Evolutionary conservation across 345 rosid genomes (phyloP).

Genomic region (Excoecaria agallocha): DNA sequence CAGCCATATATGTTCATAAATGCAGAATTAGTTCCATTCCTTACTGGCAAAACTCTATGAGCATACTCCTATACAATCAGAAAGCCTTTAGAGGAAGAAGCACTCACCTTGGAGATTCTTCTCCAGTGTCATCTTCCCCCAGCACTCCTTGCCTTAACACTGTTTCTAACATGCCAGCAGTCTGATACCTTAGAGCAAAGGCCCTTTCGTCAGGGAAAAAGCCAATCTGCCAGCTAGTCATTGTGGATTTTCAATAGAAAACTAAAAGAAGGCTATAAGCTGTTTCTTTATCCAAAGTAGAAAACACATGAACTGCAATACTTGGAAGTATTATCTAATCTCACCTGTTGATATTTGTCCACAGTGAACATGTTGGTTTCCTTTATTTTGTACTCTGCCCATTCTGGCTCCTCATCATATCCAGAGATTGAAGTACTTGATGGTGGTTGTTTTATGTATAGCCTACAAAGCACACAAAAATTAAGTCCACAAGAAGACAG

Average conservation of each 20-base stretch:
- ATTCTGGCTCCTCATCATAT: slow-evolving; percentile 59
- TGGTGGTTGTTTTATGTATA: slow-evolving; percentile 76
- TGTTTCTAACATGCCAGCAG: slow-evolving; percentile 86
- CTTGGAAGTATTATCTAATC: slow-evolving; percentile 22
- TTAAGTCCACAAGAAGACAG: not conserved
- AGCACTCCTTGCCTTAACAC: slow-evolving; percentile 85
- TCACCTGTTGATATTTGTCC: slow-evolving; percentile 91
- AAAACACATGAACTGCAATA: slow-evolving; percentile 2
- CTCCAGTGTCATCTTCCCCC: slow-evolving; percentile 96
- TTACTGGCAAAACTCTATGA: not conserved
- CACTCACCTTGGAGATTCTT: slow-evolving; percentile 79
- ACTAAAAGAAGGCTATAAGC: slow-evolving; percentile 10
- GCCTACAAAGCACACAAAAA: slow-evolving; percentile 36
- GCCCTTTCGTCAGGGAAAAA: slow-evolving; percentile 80
- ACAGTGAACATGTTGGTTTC: slow-evolving; percentile 92
- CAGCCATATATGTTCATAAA: not conserved
- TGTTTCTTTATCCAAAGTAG: not conserved
- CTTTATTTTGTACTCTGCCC: slow-evolving; percentile 92
- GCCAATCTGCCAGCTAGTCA: slow-evolving; percentile 87
- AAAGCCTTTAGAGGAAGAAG: slow-evolving; percentile 3
- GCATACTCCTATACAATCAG: not conserved
- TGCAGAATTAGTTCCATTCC: not conserved
- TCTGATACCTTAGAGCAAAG: slow-evolving; percentile 75
- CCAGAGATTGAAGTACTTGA: slow-evolving; percentile 54
- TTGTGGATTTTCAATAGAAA: slow-evolving; percentile 44